Evolutionary conservation across 371 early-diverging fungal species (phyloP), one percentile per base, ranked within the genome.

Genomic region (Circinella minor): DNA sequence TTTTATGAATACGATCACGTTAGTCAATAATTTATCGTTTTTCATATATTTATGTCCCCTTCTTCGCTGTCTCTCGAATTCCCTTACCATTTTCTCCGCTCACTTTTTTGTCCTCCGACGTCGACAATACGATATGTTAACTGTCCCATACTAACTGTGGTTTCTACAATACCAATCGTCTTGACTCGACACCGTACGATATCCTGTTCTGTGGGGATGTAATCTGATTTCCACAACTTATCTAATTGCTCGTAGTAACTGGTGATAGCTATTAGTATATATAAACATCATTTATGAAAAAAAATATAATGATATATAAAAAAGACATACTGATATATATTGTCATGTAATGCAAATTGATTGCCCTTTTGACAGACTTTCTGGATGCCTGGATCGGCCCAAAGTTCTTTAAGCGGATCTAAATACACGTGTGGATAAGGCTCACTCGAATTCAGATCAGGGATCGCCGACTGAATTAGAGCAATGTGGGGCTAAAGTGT

Each of bases 51-150:
- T 37, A 10, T 49, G 55, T 51, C 17, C 43, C 11, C 43, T 43
- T 43, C 43, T 43, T 14, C 54, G 49, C 4, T n/a, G n/a, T 4
- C 47, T 6, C 20, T 43, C 27, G 67, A 51, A n/a, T n/a, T n/a
- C n/a, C n/a, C 66, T 34, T 64, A 71, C 97, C 97, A 96, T 78
- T 95, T 95, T 72, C 94, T 95, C 66, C 97, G 87, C 72, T 93
- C 94, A 51, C 89, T 88, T 37, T 93, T 80, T 80, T 95, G 96
- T 11, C 96, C 96, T 18, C 96, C 96, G n/a, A 95, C 96, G 76
- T 95, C 96, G 79, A 94, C 89, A 93, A 95, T 93, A 48, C 87
- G 85, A 74, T 91, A 93, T 1, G 90, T 92, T 59, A 94, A 75
- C 18, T 88, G 81, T 20, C 93, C 94, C 47, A 94, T 82, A 39